Conservation (phyloP, 1,139 yeast genomes). For the Ogataea hybrid region DNA sequence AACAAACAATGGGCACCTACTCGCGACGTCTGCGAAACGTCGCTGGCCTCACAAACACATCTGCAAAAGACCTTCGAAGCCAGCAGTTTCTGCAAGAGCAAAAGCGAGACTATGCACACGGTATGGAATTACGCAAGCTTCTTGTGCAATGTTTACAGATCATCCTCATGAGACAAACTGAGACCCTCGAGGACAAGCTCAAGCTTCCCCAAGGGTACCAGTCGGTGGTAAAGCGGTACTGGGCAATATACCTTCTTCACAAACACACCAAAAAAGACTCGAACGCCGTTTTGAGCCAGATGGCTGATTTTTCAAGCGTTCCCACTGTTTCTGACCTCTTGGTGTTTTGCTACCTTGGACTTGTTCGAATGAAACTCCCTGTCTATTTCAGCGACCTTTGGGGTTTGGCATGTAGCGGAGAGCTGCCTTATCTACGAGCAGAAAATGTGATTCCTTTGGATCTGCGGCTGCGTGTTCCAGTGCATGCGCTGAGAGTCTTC, state of each 20-base stretch:
- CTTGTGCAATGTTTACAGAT: constrained; percentile 54
- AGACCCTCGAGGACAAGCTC: constrained; percentile 35
- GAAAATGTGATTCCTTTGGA: constrained; percentile 16
- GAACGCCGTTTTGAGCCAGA: neutral
- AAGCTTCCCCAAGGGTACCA: constrained; percentile 35
- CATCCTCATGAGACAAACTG: constrained; percentile 49
- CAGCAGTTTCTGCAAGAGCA: constrained; percentile 15
- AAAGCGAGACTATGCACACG: constrained; percentile 41
- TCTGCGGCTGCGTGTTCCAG: constrained; percentile 13
- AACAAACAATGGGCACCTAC: constrained; percentile 22
- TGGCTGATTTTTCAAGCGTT: constrained; percentile 13
- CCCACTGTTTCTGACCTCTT: constrained; percentile 35
- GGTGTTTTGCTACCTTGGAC: constrained; percentile 40
- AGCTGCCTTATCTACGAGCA: constrained; percentile 35
- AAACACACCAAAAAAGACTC: constrained; percentile 6
- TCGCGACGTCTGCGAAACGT: constrained; percentile 54
- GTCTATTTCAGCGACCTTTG: constrained; percentile 39
- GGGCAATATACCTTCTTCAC: constrained; percentile 43
- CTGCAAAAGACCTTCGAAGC: constrained; percentile 23
- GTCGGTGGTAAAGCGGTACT: constrained; percentile 45
- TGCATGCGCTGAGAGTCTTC: constrained; percentile 17
- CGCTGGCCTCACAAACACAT: constrained; percentile 34
- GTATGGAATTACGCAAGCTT: constrained; percentile 49
- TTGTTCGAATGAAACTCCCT: constrained; percentile 38
- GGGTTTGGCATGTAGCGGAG: constrained; percentile 33